Evolutionary conservation across 768 basidiomycete species (phyloP).

Genomic region (Naganishia onofrii): DNA sequence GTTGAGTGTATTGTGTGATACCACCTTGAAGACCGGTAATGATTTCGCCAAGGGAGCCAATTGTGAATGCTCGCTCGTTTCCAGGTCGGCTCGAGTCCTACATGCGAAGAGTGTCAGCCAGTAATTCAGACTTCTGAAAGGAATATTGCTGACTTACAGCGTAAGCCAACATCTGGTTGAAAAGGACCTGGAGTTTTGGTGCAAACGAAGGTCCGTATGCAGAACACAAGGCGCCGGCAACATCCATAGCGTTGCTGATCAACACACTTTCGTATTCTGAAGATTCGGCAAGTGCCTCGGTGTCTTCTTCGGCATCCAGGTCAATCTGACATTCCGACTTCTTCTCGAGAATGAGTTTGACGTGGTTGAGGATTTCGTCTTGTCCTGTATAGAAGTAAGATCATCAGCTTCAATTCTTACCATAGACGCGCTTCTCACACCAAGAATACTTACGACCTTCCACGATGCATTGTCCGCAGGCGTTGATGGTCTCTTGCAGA

Average conservation of each 20-base stretch:
- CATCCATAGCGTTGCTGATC: conserved; percentile 88
- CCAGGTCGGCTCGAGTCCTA: conserved; percentile 74
- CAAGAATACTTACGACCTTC: conserved; percentile 67
- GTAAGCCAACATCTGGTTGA: conserved; percentile 25
- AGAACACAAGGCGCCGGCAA: conserved; percentile 81
- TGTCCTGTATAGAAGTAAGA: conserved; percentile 53
- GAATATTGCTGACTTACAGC: not conserved
- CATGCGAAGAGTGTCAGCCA: not conserved
- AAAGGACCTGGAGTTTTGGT: conserved; percentile 63
- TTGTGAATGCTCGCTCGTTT: conserved; percentile 86
- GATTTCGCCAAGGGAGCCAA: conserved; percentile 92
- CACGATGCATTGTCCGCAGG: conserved; percentile 81
- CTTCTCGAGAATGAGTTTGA: conserved; percentile 81
- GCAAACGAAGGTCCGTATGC: conserved; percentile 82
- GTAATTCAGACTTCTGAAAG: not conserved
- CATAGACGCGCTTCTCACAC: not conserved
- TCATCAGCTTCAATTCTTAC: conserved; percentile 12
- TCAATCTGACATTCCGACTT: conserved; percentile 96
- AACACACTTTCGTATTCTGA: conserved; percentile 96
- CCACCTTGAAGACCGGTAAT: conserved; percentile 85
- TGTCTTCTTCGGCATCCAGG: conserved; percentile 79
- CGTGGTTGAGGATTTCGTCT: conserved; percentile 74
- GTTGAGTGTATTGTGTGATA: conserved; percentile 74
- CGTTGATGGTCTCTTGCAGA: conserved; percentile 86
- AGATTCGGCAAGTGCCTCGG: conserved; percentile 54